Percentiles rank a stretch among this genome's conserved stretches.
Conservation (phyloP, 495 filamentous ascomycete genomes). For the Pyrenula massariospora region DNA sequence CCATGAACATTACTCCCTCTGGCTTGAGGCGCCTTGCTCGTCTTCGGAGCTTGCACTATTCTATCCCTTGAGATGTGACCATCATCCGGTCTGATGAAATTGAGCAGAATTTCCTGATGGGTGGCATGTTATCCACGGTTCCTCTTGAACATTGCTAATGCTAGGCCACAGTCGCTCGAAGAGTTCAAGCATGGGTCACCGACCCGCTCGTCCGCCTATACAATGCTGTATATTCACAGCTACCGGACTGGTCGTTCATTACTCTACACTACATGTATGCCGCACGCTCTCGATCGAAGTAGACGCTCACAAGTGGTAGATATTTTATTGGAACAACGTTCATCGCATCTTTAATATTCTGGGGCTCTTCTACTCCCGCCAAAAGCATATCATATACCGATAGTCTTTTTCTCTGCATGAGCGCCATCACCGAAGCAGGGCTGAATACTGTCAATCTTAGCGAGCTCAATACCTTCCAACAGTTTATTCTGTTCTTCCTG, state of each 20-base stretch:
- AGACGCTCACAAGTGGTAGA: background rate
- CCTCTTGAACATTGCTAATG: too few relatives aligned
- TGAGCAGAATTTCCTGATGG: too few relatives aligned
- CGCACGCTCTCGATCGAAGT: background rate
- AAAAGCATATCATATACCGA: conserved; percentile 60
- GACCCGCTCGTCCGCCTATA: background rate
- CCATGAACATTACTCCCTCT: background rate
- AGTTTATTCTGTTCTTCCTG: conserved; percentile 59
- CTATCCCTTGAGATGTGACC: too few relatives aligned
- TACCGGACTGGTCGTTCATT: conserved; percentile 1
- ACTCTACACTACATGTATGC: background rate
- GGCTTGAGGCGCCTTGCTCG: too few relatives aligned
- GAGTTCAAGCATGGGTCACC: background rate
- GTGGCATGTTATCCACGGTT: too few relatives aligned
- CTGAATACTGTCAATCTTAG: conserved; percentile 61
- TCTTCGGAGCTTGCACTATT: too few relatives aligned
- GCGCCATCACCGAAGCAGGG: conserved; percentile 72
- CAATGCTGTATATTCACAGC: background rate
- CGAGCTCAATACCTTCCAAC: conserved; percentile 68
- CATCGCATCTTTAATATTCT: conserved; percentile 62
- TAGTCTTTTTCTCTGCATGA: conserved; percentile 62
- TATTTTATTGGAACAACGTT: conserved; percentile 64
- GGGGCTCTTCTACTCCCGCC: conserved; percentile 49
- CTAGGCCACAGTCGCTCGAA: background rate
- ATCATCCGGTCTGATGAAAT: too few relatives aligned